Evolutionary conservation across 208 protist genomes (phyloP), one percentile per base, ranked within the genome.

Genomic region (Naegleria lovaniensis): DNA sequence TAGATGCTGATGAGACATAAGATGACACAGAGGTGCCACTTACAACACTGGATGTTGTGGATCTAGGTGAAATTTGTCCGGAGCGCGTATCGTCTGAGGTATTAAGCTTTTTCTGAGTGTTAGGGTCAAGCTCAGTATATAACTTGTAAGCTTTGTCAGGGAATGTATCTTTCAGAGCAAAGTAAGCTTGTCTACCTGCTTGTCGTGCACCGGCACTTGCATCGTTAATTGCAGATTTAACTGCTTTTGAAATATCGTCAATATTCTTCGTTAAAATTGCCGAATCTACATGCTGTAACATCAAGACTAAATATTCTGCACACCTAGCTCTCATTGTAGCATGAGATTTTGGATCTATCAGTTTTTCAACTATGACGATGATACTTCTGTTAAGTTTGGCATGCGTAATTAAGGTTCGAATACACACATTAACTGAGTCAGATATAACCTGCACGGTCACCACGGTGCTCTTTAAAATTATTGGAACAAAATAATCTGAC

Each of bases 381-480:
- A 88, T 58, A 38, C 41, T 36, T 58, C 40, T 88, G 5, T 33
- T 58, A 19, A 58, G 11, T 58, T 39, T 51, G 13, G n/a, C 33
- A 29, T 88, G 39, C 5, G 5, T 88, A 13, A 88, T 48, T 9
- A 88, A 25, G 7, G 85, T 88, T 51, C 43, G 15, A 22, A 88
- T 58, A 38, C 85, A 88, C 33, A n/a, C 6, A 88, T 88, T 88
- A 15, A 11, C 5, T 6, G 85, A 88, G 5, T 88, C 85, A 16
- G 41, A 36, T n/a, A 88, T 88, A 22, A 88, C 40, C 43, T 88
- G 85, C 9, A 88, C n/a, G 0, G 85, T 88, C 22, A 88, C 43
- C 11, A 88, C 43, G 16, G 33, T 39, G 5, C 11, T 40, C n/a
- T 88, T 88, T 1, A 88, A 15, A 38, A 88, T 15, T 29, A 51